Percentiles rank a stretch among this genome's conserved stretches.
phyloP scores from a whole-genome alignment of 305 asterid species.

The Fraxinus platypoda region DNA sequence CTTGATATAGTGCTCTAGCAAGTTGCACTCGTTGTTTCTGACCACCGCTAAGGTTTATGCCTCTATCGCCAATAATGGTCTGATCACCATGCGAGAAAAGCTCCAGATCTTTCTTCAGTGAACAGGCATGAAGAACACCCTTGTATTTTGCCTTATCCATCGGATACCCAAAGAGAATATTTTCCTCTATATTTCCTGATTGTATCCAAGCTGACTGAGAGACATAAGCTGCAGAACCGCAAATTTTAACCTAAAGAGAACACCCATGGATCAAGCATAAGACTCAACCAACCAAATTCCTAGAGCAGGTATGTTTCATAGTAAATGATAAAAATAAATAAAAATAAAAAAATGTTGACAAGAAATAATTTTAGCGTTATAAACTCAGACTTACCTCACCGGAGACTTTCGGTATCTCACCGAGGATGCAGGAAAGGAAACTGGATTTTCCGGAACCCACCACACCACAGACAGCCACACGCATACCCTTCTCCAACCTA shows the following conservation, averaged over 20 bases:
- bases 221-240: slow-evolving; percentile 90
- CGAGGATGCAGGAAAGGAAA: slow-evolving; percentile 93
- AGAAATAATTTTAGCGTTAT: slow-evolving; percentile 7
- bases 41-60: slow-evolving; percentile 83
- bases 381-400: slow-evolving; percentile 77
- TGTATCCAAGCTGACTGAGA: slow-evolving; percentile 98
- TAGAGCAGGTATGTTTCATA: slow-evolving; percentile 14
- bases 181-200: slow-evolving; percentile 90
- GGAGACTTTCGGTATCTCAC: slow-evolving; percentile 81
- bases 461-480: slow-evolving; percentile 90
- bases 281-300: slow-evolving; percentile 22
- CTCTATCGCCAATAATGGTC: slow-evolving; percentile 81
- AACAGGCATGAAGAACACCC: slow-evolving; percentile 80
- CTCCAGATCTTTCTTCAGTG: slow-evolving; percentile 67
- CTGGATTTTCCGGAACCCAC: slow-evolving; percentile 99
- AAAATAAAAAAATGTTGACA: slow-evolving; percentile 5
- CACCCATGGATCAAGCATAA: slow-evolving; percentile 25
- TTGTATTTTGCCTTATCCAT: slow-evolving; percentile 90
- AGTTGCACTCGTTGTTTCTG: slow-evolving; percentile 83
- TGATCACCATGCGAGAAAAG: slow-evolving; percentile 76
- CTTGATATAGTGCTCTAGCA: slow-evolving; percentile 80
- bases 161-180: slow-evolving; percentile 86
- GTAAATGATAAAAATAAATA: neutral
- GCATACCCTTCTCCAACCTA: slow-evolving; percentile 84
- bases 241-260: slow-evolving; percentile 64